Evolutionary conservation across 2,329 filamentous ascomycete genomes (phyloP), one percentile per base, ranked within the genome.

Genomic region (Hypoxylon sp.): DNA sequence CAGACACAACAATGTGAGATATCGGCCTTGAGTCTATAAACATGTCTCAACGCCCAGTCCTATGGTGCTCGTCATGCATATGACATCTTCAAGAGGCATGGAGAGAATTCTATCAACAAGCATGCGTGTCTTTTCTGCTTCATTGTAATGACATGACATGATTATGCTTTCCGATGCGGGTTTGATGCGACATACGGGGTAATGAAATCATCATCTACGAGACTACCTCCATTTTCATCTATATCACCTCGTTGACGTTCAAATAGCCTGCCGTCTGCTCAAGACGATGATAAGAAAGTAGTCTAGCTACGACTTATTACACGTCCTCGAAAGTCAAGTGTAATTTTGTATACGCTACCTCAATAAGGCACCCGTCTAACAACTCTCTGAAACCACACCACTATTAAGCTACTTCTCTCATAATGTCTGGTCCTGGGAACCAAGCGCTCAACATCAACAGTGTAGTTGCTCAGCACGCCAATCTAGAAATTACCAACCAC

Each of bases 401-500:
- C 19, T 14, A 21, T 11, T 17, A 51, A 28, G 32, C 17, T 50
- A 34, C 23, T 6, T 48, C 10, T 28, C n/a, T 17, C 52, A 70
- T 38, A 48, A 78, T 78, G 76, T 19, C 67, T 13, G 75, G 77
- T 45, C 23, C 69, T 25, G 77, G 79, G 45, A 86, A 87, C 70
- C 68, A 84, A 38, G 85, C 84, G 7, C 73, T 87, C 34, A 70
- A 78, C 46, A 74, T 80, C 71, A 87, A 87, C 68, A 72, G 72
- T 68, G 80, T 81, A 65, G 80, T 80, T 13, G 82, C 82, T 63
- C 84, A 83, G 67, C 84, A 83, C 2, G 83, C 84, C 14, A 82
- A 90, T 73, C 85, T 91, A 43, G 80, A 81, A 68, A 89, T 91
- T 72, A 90, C 87, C 10, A 80, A 77, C 17, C 86, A 79, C 73